phyloP scores from a whole-genome alignment of 2,329 filamentous ascomycete species.

The Graphilbum sp. region DNA sequence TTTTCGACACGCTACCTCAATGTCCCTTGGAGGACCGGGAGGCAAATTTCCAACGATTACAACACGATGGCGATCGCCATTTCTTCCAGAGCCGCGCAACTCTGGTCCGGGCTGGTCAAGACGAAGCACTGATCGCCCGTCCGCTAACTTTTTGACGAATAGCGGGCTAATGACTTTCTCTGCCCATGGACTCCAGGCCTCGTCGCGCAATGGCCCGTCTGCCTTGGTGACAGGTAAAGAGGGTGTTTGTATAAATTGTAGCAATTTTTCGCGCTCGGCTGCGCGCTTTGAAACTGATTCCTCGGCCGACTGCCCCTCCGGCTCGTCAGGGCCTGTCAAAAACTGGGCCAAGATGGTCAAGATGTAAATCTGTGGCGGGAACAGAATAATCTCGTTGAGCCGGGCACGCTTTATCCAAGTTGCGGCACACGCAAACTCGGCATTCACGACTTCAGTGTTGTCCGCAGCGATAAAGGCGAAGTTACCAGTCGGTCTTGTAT shows the following conservation, averaged over 20 bases:
- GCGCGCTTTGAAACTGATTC: background rate
- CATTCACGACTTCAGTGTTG: slow-evolving; percentile 40
- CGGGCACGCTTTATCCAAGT: slow-evolving; percentile 53
- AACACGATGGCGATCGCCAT: slow-evolving; percentile 43
- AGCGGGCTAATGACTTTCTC: slow-evolving; percentile 46
- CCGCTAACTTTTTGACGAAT: slow-evolving; percentile 24
- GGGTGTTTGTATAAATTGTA: background rate
- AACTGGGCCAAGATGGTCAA: slow-evolving; percentile 41
- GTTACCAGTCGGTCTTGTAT: background rate
- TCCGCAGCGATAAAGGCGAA: slow-evolving; percentile 37
- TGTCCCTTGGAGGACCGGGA: slow-evolving; percentile 31
- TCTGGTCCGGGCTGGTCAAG: slow-evolving; percentile 43
- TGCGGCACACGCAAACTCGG: slow-evolving; percentile 54
- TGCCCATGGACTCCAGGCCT: slow-evolving; percentile 24
- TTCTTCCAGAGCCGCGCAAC: slow-evolving; percentile 27
- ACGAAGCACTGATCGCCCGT: slow-evolving; percentile 33
- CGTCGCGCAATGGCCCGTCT: too few species aligned
- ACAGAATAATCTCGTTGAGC: slow-evolving; percentile 58
- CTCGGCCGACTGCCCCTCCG: background rate
- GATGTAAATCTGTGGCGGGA: slow-evolving; percentile 77
- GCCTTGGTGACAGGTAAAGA: too few species aligned
- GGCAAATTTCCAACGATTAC: slow-evolving; percentile 34
- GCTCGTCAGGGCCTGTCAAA: slow-evolving; percentile 16
- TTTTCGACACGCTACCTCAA: slow-evolving; percentile 33
- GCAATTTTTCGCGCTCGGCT: background rate